A percentile compares a stretch with the other conserved stretches of the same genome.
phyloP scores from a whole-genome alignment of 345 rosid genomes.

The Eucalyptus paniculata region DNA sequence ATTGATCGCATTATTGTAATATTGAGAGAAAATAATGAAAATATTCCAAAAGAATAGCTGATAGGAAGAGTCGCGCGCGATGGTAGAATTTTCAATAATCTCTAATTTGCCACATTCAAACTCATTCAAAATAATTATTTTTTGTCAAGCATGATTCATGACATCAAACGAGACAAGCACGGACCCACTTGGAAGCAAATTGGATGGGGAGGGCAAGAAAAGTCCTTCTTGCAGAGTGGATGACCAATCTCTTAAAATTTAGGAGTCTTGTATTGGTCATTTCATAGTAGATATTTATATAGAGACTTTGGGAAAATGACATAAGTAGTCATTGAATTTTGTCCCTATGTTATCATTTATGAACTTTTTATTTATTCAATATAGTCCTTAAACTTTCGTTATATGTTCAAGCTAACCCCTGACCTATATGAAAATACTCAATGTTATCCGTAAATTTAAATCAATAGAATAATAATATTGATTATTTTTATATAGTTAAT shows the following conservation, averaged over 20 bases:
- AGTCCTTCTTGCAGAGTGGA: not conserved
- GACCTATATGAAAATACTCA: no score
- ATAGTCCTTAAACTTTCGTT: rapidly evolving
- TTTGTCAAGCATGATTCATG: not conserved
- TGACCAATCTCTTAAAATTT: not conserved
- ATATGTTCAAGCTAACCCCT: rapidly evolving
- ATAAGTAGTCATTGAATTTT: no score
- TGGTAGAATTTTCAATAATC: not conserved
- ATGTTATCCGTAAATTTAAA: no score
- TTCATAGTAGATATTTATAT: not conserved
- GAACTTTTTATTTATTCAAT: no score
- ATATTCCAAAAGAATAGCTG: not conserved
- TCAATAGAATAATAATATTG: no score
- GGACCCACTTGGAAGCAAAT: not conserved
- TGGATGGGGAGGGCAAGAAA: not conserved
- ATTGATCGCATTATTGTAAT: not conserved
- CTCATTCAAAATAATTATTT: not conserved
- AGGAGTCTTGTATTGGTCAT: not conserved
- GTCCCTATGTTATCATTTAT: no score
- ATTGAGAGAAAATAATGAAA: not conserved
- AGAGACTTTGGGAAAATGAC: not conserved
- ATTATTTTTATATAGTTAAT: no score
- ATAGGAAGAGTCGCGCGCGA: not conserved
- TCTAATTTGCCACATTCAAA: not conserved
- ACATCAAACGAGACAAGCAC: not conserved